A percentile compares a stretch with the other conserved stretches of the same genome.
These are phyloP conservation scores for Leersia perrieri DNA, from an alignment of 176 grass and related monocot species.

Conservation along the genomic window DNA sequence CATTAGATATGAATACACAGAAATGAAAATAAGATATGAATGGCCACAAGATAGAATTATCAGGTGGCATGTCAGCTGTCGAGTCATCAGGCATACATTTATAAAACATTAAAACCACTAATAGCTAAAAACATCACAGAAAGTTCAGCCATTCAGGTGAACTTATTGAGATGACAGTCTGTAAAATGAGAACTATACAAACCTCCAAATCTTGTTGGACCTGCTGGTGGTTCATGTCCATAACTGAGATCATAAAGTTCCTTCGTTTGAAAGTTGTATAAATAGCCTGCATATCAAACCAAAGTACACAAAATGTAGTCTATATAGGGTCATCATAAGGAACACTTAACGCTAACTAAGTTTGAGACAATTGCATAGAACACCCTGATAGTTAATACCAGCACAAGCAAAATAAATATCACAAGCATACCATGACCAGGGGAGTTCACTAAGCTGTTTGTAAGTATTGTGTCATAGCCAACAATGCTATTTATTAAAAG, in stretches of 20 bases:
- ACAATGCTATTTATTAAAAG: slow-evolving; percentile 97
- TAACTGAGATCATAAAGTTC: slow-evolving; percentile 99
- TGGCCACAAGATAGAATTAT: neutral
- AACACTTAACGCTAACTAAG: slow-evolving; percentile 15
- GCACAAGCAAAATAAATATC: slow-evolving; percentile 8
- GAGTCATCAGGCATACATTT: neutral
- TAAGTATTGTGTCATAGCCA: slow-evolving; percentile 99
- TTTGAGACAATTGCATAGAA: neutral
- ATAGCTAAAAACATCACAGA: neutral
- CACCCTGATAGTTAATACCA: neutral
- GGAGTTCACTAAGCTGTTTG: slow-evolving; percentile 89
- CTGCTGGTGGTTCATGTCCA: slow-evolving; percentile 74
- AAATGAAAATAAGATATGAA: slow-evolving; percentile 24
- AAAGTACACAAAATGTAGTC: slow-evolving; percentile 10
- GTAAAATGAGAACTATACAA: slow-evolving; percentile 21
- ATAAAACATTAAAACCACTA: neutral
- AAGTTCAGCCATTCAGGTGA: neutral
- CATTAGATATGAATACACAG: slow-evolving; percentile 34
- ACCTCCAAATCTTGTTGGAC: slow-evolving; percentile 95
- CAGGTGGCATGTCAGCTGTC: neutral
- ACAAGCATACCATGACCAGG: slow-evolving; percentile 78
- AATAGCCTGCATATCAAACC: slow-evolving; percentile 64
- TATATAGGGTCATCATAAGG: neutral
- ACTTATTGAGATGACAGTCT: slow-evolving; percentile 19
- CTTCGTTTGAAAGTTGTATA: slow-evolving; percentile 99